Base-by-base conservation (phyloP, 2,329 filamentous ascomycete genomes). In the Nemania diffusa region DNA sequence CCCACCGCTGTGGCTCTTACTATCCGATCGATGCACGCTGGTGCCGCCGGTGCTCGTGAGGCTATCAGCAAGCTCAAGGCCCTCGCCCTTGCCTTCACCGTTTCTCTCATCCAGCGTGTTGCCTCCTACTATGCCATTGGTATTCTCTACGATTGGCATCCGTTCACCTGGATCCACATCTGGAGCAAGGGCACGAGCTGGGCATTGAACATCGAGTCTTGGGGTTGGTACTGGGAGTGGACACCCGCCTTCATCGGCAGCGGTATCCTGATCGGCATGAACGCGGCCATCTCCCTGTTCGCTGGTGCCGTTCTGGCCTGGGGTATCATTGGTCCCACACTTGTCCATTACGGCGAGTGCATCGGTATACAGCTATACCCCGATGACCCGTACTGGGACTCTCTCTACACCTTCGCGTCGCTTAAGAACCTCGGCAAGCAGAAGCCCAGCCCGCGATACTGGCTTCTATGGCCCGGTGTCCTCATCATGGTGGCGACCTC, bases 171-270 rank as follows among this genome's bases (percentile, higher is more conserved):
- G 81, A 82, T 88, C 72, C 86, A 82, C 73, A 85, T 86, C 73
- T 88, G 85, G 85, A 81, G 82, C 64, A 77, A 81, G 65, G 84
- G 85, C 75, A 82, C 80, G 48, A 84, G 81, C 70, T 78, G 77
- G 51, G 85, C 85, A 4, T 78, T 88, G 65, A 79, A 81, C 60
- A 81, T 85, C 15, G 86, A 88, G 78, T 86, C 82, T 68, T 89
- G 85, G 86, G 84, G 84, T 56, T 88, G 86, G 86, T 79, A 81
- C 71, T 79, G 87, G 59, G 85, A 88, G 72, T 86, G 81, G 79
- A 88, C 86, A 1, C 85, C 86, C 0, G 86, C 86, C 50, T 88
- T 88, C 76, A 86, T 88, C 63, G 86, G 86, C 20, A 83, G 82
- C 48, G 86, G 85, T 50, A 86, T 88, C 78, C 81, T 88, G 48